phyloP scores from a whole-genome alignment of 2,329 filamentous ascomycete genomes.

The Thielaviopsis ethacetica region DNA sequence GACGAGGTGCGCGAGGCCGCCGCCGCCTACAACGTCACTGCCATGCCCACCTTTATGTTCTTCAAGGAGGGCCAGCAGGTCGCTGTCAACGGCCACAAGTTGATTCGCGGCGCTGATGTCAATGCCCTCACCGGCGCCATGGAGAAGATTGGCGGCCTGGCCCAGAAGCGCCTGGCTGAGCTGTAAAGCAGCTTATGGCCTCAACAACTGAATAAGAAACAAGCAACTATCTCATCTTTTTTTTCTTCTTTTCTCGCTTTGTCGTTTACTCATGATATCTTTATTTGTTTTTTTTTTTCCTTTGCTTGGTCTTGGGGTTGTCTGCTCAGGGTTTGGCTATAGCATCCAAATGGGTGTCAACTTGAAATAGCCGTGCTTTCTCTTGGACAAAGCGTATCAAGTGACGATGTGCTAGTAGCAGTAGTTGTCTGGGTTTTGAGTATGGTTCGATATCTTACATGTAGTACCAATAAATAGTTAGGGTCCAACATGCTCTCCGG shows the following conservation, averaged over 20 bases:
- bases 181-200: constrained; percentile 4
- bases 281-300: neutral
- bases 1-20: constrained; percentile 64
- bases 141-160: constrained; percentile 23
- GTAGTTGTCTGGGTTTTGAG: too few relatives aligned
- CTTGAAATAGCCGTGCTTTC: too few relatives aligned
- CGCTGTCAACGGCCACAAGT: constrained; percentile 17
- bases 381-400: too few relatives aligned
- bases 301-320: neutral
- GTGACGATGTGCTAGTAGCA: too few relatives aligned
- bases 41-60: constrained; percentile 83
- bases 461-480: too few relatives aligned
- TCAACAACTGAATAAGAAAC: too few relatives aligned
- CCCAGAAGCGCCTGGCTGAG: constrained; percentile 18
- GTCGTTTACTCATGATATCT: neutral
- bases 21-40: constrained; percentile 61
- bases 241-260: neutral
- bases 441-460: too few relatives aligned
- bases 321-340: too few relatives aligned
- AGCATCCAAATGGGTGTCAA: too few relatives aligned
- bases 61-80: constrained; percentile 55
- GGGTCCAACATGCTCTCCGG: too few relatives aligned
- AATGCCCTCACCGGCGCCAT: constrained; percentile 19
- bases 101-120: constrained; percentile 15
- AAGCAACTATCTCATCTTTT: neutral